These are phyloP conservation scores for Andrographis paniculata DNA, from an alignment of 305 asterid species.

Conservation along the genomic window DNA sequence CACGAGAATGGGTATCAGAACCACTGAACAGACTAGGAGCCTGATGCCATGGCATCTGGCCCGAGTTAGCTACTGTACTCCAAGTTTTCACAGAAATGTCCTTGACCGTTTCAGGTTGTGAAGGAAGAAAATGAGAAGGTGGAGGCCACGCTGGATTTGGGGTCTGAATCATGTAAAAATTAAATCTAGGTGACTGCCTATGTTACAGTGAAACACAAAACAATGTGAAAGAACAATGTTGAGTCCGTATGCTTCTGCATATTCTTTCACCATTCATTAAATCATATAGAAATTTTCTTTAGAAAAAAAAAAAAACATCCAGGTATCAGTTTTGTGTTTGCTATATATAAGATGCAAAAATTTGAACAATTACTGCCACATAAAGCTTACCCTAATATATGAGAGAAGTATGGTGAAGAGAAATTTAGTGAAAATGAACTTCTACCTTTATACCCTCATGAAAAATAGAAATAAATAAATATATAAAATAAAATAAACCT, in stretches of 20 bases:
- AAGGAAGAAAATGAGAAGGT: slow-evolving; percentile 75
- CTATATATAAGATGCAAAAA: too few species aligned
- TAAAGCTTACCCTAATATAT: too few species aligned
- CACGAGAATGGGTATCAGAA: slow-evolving; percentile 39
- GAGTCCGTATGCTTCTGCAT: too few species aligned
- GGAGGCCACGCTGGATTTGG: slow-evolving; percentile 99
- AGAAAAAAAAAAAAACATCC: slow-evolving; percentile 8
- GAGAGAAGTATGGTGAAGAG: too few species aligned
- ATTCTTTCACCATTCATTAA: slow-evolving; percentile 7
- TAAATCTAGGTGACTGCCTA: slow-evolving; percentile 8
- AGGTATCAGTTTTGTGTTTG: neutral
- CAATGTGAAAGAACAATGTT: slow-evolving; percentile 3
- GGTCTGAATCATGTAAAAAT: slow-evolving; percentile 40
- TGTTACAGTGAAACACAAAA: slow-evolving; percentile 6
- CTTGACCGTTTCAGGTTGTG: slow-evolving; percentile 75
- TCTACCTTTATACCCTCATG: too few species aligned
- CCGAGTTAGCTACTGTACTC: slow-evolving; percentile 73
- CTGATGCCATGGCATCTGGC: slow-evolving; percentile 76
- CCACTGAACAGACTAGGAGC: slow-evolving; percentile 58
- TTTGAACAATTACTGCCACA: too few species aligned
- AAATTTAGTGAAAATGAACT: too few species aligned
- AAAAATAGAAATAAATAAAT: too few species aligned
- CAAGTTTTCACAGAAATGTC: slow-evolving; percentile 54
- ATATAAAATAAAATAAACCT: too few species aligned
- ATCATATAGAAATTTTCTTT: too few species aligned